phyloP scores from a whole-genome alignment of 2,329 filamentous ascomycete species.

The Didymosphaeria variabile region DNA sequence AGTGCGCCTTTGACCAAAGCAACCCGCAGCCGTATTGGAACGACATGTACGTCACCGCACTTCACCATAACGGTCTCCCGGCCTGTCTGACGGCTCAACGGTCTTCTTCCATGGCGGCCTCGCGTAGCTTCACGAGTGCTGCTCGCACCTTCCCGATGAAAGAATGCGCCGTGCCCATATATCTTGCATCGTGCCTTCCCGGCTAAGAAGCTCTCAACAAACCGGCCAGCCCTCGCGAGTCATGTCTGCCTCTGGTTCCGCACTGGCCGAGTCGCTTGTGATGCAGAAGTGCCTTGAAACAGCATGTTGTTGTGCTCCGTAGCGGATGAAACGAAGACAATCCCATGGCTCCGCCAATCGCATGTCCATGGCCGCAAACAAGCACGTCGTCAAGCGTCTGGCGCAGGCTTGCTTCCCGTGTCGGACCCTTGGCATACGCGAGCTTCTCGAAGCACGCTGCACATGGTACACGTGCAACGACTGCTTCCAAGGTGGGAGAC shows the following conservation, averaged over 20 bases:
- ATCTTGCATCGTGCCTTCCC: not conserved
- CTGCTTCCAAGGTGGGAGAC: not conserved
- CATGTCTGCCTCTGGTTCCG: not conserved
- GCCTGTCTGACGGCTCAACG: too few species aligned
- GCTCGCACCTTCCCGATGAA: not conserved
- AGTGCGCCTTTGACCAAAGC: too few species aligned
- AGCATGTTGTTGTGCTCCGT: not conserved
- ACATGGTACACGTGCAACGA: not conserved
- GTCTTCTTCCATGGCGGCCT: too few species aligned
- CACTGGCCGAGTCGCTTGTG: not conserved
- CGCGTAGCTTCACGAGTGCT: too few species aligned
- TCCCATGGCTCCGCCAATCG: not conserved
- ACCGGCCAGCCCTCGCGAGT: not conserved
- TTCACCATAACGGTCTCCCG: too few species aligned
- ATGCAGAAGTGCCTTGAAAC: not conserved
- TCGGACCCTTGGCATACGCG: not conserved
- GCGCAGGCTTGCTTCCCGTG: not conserved
- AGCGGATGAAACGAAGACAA: not conserved
- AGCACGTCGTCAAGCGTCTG: not conserved
- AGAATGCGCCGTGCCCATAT: not conserved
- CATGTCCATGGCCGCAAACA: not conserved
- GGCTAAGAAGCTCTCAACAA: not conserved
- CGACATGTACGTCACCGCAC: too few species aligned
- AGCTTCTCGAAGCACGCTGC: not conserved
- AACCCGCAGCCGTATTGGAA: too few species aligned